These are phyloP conservation scores for Postia placenta DNA, from an alignment of 768 basidiomycete genomes.

Conservation along the genomic window DNA sequence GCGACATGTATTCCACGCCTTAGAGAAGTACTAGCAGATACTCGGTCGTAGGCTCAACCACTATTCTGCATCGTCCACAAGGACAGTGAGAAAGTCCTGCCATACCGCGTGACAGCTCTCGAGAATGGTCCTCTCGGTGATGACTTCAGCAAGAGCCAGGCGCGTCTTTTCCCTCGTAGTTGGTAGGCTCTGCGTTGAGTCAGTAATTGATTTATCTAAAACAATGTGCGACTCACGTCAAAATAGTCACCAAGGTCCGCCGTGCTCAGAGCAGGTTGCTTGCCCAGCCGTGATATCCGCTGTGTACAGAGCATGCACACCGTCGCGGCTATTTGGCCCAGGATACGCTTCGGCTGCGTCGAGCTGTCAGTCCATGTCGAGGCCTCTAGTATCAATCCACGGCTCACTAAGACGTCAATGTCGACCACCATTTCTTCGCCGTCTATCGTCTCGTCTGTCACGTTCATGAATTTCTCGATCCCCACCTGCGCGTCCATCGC, in stretches of 20 bases:
- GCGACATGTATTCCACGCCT: background rate
- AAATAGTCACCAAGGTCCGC: conserved; percentile 6
- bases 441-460: background rate
- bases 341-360: background rate
- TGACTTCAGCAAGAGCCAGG: conserved; percentile 15
- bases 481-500: conserved; percentile 1
- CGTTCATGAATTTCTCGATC: background rate
- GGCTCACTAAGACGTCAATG: background rate
- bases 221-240: conserved; percentile 9
- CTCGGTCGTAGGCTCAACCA: background rate
- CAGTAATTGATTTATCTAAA: too few species aligned
- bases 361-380: background rate
- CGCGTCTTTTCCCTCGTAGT: conserved; percentile 9
- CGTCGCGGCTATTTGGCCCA: background rate
- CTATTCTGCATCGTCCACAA: background rate
- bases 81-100: conserved; percentile 10
- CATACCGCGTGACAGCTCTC: conserved; percentile 18
- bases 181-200: conserved; percentile 9
- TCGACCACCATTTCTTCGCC: too few species aligned
- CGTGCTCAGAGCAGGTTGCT: conserved; percentile 4
- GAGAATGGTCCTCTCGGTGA: conserved; percentile 21
- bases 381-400: background rate
- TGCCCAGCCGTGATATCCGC: conserved; percentile 7
- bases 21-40: background rate
- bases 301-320: conserved; percentile 5